A percentile compares a stretch with the other conserved stretches of the same genome.
Evolutionary conservation across 371 early-diverging fungal genomes (phyloP).

Genomic region (Rhizopus arrhizus): DNA sequence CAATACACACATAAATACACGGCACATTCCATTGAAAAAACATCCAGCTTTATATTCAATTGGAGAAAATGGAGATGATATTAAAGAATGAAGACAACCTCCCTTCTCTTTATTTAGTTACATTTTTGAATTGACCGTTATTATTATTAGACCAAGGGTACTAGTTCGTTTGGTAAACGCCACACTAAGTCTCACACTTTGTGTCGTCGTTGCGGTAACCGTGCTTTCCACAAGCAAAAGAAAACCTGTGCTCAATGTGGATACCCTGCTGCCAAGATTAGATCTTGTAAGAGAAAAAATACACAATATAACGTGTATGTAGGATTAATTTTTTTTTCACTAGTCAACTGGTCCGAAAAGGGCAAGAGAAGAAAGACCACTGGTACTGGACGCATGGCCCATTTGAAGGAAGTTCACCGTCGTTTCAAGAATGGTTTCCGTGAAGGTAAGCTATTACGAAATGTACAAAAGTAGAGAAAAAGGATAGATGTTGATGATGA

Average conservation of each 20-base stretch:
- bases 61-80: too few species aligned
- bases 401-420: constrained; percentile 91
- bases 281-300: constrained; percentile 76
- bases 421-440: constrained; percentile 98
- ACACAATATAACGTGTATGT: not conserved
- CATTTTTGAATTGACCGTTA: too few species aligned
- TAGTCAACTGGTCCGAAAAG: constrained; percentile 96
- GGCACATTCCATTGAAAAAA: too few species aligned
- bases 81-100: too few species aligned
- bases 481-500: too few species aligned
- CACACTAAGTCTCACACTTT: constrained; percentile 99
- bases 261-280: constrained; percentile 98
- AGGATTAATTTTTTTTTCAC: not conserved
- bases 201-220: constrained; percentile 98
- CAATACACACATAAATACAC: too few species aligned
- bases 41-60: too few species aligned
- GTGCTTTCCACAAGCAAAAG: constrained; percentile 99
- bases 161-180: constrained; percentile 99
- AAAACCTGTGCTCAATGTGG: constrained; percentile 99
- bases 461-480: too few species aligned
- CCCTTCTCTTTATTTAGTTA: too few species aligned
- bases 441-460: constrained; percentile 58
- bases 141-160: constrained; percentile 93
- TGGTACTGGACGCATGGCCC: constrained; percentile 98
- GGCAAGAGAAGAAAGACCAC: constrained; percentile 97